These are phyloP conservation scores for Cercospora sojina DNA, from an alignment of 2,329 filamentous ascomycete species.

Conservation along the genomic window DNA sequence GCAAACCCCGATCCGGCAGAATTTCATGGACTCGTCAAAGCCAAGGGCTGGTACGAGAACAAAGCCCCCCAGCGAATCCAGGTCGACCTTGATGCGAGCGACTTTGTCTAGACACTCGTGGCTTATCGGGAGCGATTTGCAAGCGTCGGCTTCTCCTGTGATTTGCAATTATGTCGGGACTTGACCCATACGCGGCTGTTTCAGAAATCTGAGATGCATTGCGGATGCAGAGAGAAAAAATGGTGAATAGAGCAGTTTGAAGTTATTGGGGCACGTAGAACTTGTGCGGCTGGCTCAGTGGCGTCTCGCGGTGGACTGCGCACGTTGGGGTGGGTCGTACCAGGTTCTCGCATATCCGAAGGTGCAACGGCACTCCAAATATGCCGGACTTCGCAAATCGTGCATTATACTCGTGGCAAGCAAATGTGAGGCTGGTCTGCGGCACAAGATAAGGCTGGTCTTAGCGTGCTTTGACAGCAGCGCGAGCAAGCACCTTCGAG, in stretches of 20 bases:
- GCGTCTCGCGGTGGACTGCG: constrained; percentile 3
- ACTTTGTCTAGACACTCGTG: constrained; percentile 1
- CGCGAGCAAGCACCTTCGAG: neutral
- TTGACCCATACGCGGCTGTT: constrained; percentile 8
- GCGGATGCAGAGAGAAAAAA: neutral
- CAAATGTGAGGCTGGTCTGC: neutral
- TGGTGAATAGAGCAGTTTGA: neutral
- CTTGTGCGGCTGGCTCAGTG: constrained; percentile 1
- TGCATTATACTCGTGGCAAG: neutral
- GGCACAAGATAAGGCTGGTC: neutral
- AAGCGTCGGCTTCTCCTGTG: constrained; percentile 9
- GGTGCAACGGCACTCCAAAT: constrained; percentile 4
- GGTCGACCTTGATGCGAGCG: neutral
- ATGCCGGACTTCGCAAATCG: constrained; percentile 4
- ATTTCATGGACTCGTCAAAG: neutral
- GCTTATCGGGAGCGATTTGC: neutral
- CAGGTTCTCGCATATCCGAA: constrained; percentile 5
- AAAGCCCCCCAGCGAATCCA: constrained; percentile 5
- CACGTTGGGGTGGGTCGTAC: neutral
- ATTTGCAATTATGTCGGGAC: constrained; percentile 10
- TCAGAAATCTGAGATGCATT: constrained; percentile 8
- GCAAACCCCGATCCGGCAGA: constrained; percentile 6
- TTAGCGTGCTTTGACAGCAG: neutral
- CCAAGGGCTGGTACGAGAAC: neutral
- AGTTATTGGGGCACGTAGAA: neutral